Evolutionary conservation across 148 eudicot genomes (phyloP).

Genomic region (Suaeda aralocaspica): DNA sequence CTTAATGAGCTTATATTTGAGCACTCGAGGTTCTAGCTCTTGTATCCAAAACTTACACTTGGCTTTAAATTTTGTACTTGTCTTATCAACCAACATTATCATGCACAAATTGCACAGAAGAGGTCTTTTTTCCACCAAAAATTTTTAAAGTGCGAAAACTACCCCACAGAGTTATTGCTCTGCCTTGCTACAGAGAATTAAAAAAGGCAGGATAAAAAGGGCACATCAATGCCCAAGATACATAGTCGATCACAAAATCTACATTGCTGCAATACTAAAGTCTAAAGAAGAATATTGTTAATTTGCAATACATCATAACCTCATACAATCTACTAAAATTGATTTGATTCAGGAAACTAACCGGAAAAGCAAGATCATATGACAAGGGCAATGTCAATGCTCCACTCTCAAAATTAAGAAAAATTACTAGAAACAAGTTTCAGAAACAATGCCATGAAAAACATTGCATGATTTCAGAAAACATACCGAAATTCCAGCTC

Average conservation of each 20-base stretch:
- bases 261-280: background rate
- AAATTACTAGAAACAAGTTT: background rate
- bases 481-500: slow-evolving; percentile 87
- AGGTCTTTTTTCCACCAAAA: too few relatives aligned
- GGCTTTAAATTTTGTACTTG: too few relatives aligned
- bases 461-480: background rate
- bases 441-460: background rate
- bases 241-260: background rate
- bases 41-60: too few relatives aligned
- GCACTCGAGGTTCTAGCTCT: too few relatives aligned
- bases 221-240: background rate
- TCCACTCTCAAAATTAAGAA: background rate
- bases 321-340: background rate
- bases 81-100: too few relatives aligned
- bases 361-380: background rate
- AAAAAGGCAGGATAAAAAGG: background rate
- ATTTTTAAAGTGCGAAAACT: too few relatives aligned
- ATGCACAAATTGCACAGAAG: too few relatives aligned
- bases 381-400: background rate
- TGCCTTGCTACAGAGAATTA: too few relatives aligned
- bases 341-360: background rate
- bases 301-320: background rate
- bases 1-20: too few relatives aligned
- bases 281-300: background rate
- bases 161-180: too few relatives aligned